These are phyloP conservation scores for Calonectria leucothoes DNA, from an alignment of 2,329 filamentous ascomycete genomes.

Conservation along the genomic window DNA sequence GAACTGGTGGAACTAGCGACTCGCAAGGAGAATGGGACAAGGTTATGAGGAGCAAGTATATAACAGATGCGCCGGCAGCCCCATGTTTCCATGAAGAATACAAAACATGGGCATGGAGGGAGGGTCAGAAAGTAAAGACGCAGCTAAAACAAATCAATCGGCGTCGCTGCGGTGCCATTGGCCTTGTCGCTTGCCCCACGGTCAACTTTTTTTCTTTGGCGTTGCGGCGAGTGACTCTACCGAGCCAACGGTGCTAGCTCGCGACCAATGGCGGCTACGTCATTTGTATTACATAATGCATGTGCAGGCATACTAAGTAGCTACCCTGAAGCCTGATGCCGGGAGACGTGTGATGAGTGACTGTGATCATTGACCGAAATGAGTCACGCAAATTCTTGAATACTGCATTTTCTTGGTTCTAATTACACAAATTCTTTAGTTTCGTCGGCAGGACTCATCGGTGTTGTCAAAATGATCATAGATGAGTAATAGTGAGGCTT, in stretches of 20 bases:
- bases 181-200: slow-evolving; percentile 16
- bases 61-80: slow-evolving; percentile 32
- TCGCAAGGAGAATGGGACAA: background rate
- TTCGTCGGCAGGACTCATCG: background rate
- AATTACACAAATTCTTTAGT: background rate
- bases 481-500: background rate
- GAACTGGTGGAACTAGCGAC: background rate
- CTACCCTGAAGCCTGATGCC: slow-evolving; percentile 9
- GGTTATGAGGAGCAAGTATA: slow-evolving; percentile 30
- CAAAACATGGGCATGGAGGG: background rate
- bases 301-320: background rate
- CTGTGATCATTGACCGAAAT: background rate
- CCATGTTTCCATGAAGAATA: slow-evolving; percentile 46
- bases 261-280: slow-evolving; percentile 20
- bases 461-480: background rate
- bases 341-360: background rate
- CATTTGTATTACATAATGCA: slow-evolving; percentile 17
- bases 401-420: too few species aligned
- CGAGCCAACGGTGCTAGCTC: background rate
- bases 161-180: background rate
- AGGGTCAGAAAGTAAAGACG: background rate
- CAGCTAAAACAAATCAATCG: slow-evolving; percentile 1
- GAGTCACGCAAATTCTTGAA: background rate
- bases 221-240: slow-evolving; percentile 28
- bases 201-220: slow-evolving; percentile 23